Evolutionary conservation across 2,329 filamentous ascomycete species (phyloP), one percentile per base, ranked within the genome.

Genomic region (Pseudopyrenochaeta lycopersici): DNA sequence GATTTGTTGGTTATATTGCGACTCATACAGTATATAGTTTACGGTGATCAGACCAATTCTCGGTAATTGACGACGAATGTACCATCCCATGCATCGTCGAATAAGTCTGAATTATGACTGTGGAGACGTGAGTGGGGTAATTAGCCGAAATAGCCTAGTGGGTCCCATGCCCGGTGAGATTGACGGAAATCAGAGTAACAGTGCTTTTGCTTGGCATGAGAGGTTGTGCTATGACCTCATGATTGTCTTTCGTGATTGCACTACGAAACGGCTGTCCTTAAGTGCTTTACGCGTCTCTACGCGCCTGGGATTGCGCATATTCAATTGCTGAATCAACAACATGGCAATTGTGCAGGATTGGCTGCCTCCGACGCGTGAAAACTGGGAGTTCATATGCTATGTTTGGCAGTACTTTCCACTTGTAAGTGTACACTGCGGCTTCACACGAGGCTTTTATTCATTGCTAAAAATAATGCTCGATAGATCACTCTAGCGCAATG

Each of bases 401-500:
- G 54, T 76, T 14, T 84, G 78, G 75, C 78, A 81, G 59, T 80
- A 79, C 68, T 83, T 83, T 64, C 81, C 81, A 14, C 31, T 83
- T 46, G 81, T 83, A 72, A 41, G 77, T 56, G 7, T 20, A 20
- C 23, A 17, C 39, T 15, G 32, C 32, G 12, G 17, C 4, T 10
- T 11, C 30, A 43, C 45, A n/a, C 9, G 31, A 9, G 9, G 23
- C 9, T 9, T 27, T 9, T 27, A 27, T 27, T 32, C 47, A 21
- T 32, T 20, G 36, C 49, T 56, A 32, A 49, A 15, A 27, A 9
- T 27, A 18, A 53, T 31, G 21, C 63, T 46, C 40, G 50, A 60
- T 40, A 96, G 92, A 70, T 92, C 59, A 88, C 88, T 0, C 84
- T 86, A 1, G 46, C 85, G 18, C 92, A 97, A 85, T 96, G 90